Evolutionary conservation across 1,284 basidiomycete genomes (phyloP).

Genomic region (Leccinum ponderosum): DNA sequence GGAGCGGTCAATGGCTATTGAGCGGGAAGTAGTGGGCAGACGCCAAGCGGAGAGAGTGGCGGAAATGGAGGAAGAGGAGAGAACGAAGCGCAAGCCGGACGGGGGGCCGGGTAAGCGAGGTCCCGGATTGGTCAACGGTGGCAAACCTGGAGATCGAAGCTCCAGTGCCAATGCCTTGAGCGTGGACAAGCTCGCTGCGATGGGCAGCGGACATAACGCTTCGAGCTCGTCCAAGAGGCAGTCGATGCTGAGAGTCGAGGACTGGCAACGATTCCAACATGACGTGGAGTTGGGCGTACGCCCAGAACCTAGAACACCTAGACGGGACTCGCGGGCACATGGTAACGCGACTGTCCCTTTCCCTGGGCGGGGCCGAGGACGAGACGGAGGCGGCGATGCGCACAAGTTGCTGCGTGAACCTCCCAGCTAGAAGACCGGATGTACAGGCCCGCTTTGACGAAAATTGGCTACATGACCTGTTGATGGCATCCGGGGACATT

Average conservation of each 20-base stretch:
- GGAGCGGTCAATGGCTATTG: conserved; percentile 69
- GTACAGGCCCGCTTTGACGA: background rate
- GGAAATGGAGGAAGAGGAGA: conserved; percentile 46
- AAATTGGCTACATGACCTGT: conserved; percentile 17
- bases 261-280: conserved; percentile 75
- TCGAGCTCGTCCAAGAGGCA: conserved; percentile 56
- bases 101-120: conserved; percentile 37
- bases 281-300: conserved; percentile 42
- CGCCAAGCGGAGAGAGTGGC: conserved; percentile 71
- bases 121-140: conserved; percentile 29
- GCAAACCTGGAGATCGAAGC: conserved; percentile 40
- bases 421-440: conserved; percentile 25
- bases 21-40: conserved; percentile 66
- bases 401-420: conserved; percentile 30
- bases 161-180: conserved; percentile 53
- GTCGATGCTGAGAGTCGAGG: conserved; percentile 77
- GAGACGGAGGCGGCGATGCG: conserved; percentile 31
- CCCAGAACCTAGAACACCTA: conserved; percentile 29
- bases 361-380: conserved; percentile 36
- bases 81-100: conserved; percentile 45
- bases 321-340: conserved; percentile 38
- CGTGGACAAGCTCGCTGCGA: conserved; percentile 54
- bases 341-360: conserved; percentile 46
- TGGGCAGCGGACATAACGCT: conserved; percentile 34
- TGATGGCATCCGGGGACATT: conserved; percentile 21